A percentile compares a stretch with the other conserved stretches of the same genome.
Conservation (phyloP, 148 eudicot species). For the Polygonum maritimum region DNA sequence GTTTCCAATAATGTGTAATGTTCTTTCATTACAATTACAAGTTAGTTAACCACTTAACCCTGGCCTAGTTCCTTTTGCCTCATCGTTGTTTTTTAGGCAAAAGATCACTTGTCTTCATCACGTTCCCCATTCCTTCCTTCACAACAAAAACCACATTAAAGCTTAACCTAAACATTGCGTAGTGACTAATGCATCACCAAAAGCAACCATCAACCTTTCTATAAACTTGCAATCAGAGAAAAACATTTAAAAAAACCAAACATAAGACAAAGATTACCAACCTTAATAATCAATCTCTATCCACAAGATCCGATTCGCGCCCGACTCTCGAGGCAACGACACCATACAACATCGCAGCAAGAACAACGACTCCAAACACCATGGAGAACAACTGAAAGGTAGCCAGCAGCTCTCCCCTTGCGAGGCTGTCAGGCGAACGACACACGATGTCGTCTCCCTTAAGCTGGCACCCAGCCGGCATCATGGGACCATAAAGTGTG, state of each 20-base stretch:
- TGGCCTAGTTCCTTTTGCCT: neutral
- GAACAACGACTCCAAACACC: conserved; percentile 42
- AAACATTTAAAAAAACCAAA: neutral
- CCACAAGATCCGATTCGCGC: conserved; percentile 4
- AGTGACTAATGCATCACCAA: neutral
- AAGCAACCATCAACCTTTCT: neutral
- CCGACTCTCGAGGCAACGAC: conserved; percentile 38
- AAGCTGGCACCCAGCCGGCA: conserved; percentile 70
- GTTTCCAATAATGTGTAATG: neutral
- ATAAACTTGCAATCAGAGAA: neutral
- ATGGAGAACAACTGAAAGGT: conserved; percentile 59
- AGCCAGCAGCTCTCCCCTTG: conserved; percentile 71
- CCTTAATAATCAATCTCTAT: neutral
- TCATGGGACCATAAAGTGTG: conserved; percentile 82
- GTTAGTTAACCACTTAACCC: neutral
- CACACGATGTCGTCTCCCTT: conserved; percentile 44
- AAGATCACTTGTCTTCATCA: neutral
- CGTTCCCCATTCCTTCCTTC: neutral
- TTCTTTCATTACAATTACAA: neutral
- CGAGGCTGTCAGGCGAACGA: conserved; percentile 28
- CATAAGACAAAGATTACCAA: neutral
- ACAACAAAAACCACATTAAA: neutral
- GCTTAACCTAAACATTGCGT: neutral
- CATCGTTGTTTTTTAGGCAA: neutral
- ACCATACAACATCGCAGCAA: conserved; percentile 31